Conservation (phyloP, 2,329 filamentous ascomycete genomes). For the Beauveria varroae region DNA sequence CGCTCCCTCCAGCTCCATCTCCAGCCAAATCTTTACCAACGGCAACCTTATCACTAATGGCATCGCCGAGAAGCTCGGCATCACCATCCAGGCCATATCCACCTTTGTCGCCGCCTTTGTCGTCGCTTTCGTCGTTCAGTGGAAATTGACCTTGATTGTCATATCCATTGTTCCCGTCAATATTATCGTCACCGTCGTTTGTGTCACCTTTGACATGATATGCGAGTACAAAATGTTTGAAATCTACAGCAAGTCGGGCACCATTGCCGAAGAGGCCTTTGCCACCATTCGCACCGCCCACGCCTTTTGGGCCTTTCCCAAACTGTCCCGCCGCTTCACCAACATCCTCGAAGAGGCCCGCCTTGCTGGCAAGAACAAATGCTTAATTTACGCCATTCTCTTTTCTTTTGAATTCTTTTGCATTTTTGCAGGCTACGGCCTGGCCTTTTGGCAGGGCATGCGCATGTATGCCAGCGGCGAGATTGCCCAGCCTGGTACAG, state of each 20-base stretch:
- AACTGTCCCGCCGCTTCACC: conserved; percentile 34
- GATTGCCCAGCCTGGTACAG: conserved; percentile 35
- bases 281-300: conserved; percentile 41
- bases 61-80: conserved; percentile 37
- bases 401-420: conserved; percentile 40
- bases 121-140: conserved; percentile 33
- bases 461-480: conserved; percentile 37
- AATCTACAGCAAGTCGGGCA: conserved; percentile 34
- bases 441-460: conserved; percentile 47
- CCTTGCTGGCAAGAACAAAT: conserved; percentile 34
- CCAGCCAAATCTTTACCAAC: conserved; percentile 40
- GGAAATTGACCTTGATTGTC: conserved; percentile 37
- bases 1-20: conserved; percentile 33
- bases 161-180: conserved; percentile 38
- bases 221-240: conserved; percentile 37
- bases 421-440: conserved; percentile 38
- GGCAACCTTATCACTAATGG: conserved; percentile 37
- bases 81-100: conserved; percentile 32
- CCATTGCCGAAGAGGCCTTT: conserved; percentile 42
- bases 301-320: conserved; percentile 41
- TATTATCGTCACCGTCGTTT: conserved; percentile 30
- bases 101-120: conserved; percentile 33
- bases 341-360: conserved; percentile 33
- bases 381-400: conserved; percentile 33
- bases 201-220: conserved; percentile 31